These are phyloP conservation scores for Floccularia luteovirens DNA, from an alignment of 768 basidiomycete species.

Conservation along the genomic window DNA sequence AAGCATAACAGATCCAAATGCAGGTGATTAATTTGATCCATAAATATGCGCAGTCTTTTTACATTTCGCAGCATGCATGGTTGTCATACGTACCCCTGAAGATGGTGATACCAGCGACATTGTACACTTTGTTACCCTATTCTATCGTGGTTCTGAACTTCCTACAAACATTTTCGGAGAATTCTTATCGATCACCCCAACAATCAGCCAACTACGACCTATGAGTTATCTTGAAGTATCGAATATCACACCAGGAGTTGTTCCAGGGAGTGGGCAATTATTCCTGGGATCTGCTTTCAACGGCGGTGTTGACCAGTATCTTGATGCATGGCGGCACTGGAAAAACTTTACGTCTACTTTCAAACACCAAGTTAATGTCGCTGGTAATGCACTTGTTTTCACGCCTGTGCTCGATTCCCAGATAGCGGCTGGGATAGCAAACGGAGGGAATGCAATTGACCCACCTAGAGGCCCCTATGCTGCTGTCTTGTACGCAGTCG, in stretches of 20 bases:
- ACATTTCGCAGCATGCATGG: constrained; percentile 13
- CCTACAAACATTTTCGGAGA: constrained; percentile 26
- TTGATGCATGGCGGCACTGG: constrained; percentile 23
- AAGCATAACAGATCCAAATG: constrained; percentile 27
- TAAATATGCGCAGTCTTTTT: not conserved
- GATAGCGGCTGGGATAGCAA: constrained; percentile 21
- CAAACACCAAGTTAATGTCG: constrained; percentile 11
- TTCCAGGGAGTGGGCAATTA: constrained; percentile 20
- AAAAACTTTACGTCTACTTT: constrained; percentile 18
- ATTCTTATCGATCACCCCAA: constrained; percentile 28
- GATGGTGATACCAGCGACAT: constrained; percentile 14
- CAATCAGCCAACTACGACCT: constrained; percentile 16
- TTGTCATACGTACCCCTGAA: constrained; percentile 15
- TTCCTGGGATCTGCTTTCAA: constrained; percentile 28
- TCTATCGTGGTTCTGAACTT: constrained; percentile 27
- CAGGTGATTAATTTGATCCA: constrained; percentile 20
- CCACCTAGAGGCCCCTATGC: constrained; percentile 25
- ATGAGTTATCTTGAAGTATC: constrained; percentile 28
- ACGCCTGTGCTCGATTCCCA: constrained; percentile 28
- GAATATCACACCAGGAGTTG: constrained; percentile 19
- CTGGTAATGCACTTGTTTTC: constrained; percentile 22
- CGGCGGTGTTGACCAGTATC: constrained; percentile 18
- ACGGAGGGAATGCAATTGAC: constrained; percentile 29
- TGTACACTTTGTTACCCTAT: constrained; percentile 19
- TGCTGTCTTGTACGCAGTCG: constrained; percentile 15